Conservation (phyloP, 805 yeast species). For the Lipomyces sp. region DNA sequence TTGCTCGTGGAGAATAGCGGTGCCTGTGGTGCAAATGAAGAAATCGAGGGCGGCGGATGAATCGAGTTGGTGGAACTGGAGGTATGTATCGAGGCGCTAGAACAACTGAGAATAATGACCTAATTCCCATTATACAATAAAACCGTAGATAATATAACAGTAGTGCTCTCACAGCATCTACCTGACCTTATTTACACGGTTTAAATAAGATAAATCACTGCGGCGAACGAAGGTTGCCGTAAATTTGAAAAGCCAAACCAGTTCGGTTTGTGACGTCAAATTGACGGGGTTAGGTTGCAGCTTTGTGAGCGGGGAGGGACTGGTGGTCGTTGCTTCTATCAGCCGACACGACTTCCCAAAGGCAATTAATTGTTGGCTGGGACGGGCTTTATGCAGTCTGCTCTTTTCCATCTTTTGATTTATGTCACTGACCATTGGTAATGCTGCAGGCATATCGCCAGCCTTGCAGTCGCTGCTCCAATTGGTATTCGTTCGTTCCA, state of each 20-base stretch:
- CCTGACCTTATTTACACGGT: background rate
- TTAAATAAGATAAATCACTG: background rate
- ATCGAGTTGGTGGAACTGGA: conserved; percentile 20
- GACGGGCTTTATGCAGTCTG: background rate
- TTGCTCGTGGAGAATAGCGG: conserved; percentile 1
- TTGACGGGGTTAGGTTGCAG: background rate
- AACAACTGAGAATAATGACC: conserved; percentile 1
- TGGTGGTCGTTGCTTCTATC: background rate
- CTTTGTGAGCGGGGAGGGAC: background rate
- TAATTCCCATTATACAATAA: conserved; percentile 9
- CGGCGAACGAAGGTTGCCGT: background rate
- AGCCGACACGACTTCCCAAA: too few species aligned
- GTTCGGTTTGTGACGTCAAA: conserved; percentile 5
- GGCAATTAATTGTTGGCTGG: too few species aligned
- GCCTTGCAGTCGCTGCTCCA: conserved; percentile 9
- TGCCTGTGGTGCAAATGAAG: background rate
- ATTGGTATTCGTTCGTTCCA: conserved; percentile 10
- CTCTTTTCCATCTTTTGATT: background rate
- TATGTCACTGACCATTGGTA: background rate
- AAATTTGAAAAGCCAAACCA: background rate
- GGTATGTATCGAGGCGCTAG: conserved; percentile 26
- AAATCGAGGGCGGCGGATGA: conserved; percentile 14
- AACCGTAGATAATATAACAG: background rate
- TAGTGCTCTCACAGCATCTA: background rate
- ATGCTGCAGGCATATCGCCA: conserved; percentile 5